These are phyloP conservation scores for Cryptococcus floricola DNA, from an alignment of 1,284 basidiomycete species.

Conservation along the genomic window DNA sequence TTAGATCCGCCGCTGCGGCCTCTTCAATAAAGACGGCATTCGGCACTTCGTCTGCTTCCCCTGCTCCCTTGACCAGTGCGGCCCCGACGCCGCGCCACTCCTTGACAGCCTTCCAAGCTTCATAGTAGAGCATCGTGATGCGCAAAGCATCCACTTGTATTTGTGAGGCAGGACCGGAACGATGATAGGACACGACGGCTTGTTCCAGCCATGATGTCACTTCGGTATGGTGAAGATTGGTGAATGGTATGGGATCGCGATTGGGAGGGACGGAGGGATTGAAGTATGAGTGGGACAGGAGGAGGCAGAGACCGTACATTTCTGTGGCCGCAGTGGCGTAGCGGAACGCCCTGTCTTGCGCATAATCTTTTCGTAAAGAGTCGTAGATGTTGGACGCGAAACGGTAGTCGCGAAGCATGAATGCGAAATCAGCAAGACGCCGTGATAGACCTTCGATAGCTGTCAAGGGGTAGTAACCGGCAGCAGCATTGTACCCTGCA, in stretches of 20 bases:
- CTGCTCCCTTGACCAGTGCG: slow-evolving; percentile 44
- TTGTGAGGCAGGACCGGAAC: slow-evolving; percentile 23
- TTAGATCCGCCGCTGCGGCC: slow-evolving; percentile 51
- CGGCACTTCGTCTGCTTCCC: slow-evolving; percentile 52
- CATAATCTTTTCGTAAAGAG: slow-evolving; percentile 66
- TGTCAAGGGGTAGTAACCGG: slow-evolving; percentile 50
- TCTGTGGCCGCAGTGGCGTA: slow-evolving; percentile 49
- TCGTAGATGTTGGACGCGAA: slow-evolving; percentile 85
- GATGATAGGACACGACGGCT: slow-evolving; percentile 37
- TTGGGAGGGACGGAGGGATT: slow-evolving; percentile 38
- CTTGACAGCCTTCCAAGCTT: slow-evolving; percentile 45
- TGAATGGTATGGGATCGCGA: slow-evolving; percentile 21
- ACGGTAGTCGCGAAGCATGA: slow-evolving; percentile 84
- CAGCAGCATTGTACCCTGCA: slow-evolving; percentile 40
- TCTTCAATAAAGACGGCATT: slow-evolving; percentile 55
- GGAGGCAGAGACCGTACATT: slow-evolving; percentile 48
- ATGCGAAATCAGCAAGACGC: slow-evolving; percentile 91
- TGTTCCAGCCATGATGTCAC: slow-evolving; percentile 48
- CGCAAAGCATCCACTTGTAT: slow-evolving; percentile 49
- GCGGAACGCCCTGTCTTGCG: slow-evolving; percentile 46
- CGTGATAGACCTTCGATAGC: slow-evolving; percentile 52
- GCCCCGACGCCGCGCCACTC: slow-evolving; percentile 43
- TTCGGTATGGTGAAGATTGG: slow-evolving; percentile 45
- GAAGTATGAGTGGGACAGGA: slow-evolving; percentile 41
- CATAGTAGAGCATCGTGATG: slow-evolving; percentile 49